Conservation (phyloP, 140 eudicot species). For the Cichorium intybus region DNA sequence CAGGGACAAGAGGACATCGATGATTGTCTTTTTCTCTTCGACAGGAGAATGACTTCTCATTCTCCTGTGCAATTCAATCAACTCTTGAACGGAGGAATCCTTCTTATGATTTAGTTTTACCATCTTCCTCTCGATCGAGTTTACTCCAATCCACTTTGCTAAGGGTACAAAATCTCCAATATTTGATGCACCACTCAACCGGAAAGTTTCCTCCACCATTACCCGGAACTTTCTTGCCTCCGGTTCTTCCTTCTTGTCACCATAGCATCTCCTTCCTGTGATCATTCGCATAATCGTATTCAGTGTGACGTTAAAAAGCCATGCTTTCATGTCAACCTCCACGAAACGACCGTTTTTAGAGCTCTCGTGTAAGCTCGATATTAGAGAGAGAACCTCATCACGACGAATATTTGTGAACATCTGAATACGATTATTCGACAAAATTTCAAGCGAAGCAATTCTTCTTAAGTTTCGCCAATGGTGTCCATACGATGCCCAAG, state of each 20-base stretch:
- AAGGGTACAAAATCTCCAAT: constrained; percentile 44
- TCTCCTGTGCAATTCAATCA: constrained; percentile 33
- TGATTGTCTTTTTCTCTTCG: constrained; percentile 13
- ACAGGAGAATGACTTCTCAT: not conserved
- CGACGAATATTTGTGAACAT: constrained; percentile 24
- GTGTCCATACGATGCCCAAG: constrained; percentile 46
- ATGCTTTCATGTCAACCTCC: constrained; percentile 31
- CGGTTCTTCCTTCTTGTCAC: constrained; percentile 14
- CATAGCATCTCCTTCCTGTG: constrained; percentile 22
- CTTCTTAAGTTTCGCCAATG: constrained; percentile 53
- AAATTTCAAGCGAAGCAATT: constrained; percentile 31
- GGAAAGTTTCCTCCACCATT: constrained; percentile 32
- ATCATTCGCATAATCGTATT: constrained; percentile 33
- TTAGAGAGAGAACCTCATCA: constrained; percentile 29
- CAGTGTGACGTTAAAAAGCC: constrained; percentile 33
- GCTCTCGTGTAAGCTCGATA: constrained; percentile 3
- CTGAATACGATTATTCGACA: constrained; percentile 27
- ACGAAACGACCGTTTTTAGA: constrained; percentile 6
- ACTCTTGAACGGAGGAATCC: constrained; percentile 28
- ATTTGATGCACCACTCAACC: constrained; percentile 29
- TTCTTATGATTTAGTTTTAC: constrained; percentile 21
- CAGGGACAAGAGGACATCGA: constrained; percentile 35
- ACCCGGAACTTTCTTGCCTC: constrained; percentile 32
- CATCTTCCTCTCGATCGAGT: constrained; percentile 24
- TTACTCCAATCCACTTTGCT: constrained; percentile 36